Base-by-base conservation (phyloP, 2,329 filamentous ascomycete species). In the Neurospora sp. region DNA sequence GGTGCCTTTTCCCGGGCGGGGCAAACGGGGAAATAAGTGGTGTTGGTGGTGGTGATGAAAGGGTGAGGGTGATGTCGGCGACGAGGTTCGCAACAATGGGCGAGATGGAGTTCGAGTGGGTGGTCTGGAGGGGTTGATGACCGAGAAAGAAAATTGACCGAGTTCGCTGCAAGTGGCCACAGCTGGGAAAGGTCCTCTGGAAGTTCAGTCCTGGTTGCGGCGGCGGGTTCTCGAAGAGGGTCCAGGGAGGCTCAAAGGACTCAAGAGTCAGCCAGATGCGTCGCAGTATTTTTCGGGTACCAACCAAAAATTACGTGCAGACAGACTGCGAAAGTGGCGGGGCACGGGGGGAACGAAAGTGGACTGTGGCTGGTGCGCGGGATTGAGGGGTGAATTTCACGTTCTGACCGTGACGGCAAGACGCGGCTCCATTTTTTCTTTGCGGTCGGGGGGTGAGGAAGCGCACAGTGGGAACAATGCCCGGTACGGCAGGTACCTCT, bases 311-410 rank as follows among this genome's bases (percentile, higher is more conserved):
- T 74, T 71, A 69, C 67, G 70, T 72, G 71, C 70, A 68, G 69
- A 36, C 17, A 66, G 28, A 17, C 23, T 62, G 52, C 52, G 15
- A 62, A 62, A 67, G 36, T 67, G 66, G 33, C 66, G 66, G 19
- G 33, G 38, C 66, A 68, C 67, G 17, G 43, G 17, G 33, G 19
- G 11, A 39, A 66, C 66, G 70, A 71, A 69, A 67, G 73, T 72
- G 71, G 74, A 72, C 70, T 74, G 73, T 75, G 74, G 74, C 74
- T 73, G 67, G 73, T 76, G 74, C 70, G 58, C 19, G 15, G 67
- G 42, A 58, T 39, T 58, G 43, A 28, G 67, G n/a, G 19, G 36
- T 28, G 28, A 28, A 19, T 42, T 40, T 66, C 33, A 67, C 38
- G 36, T 62, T 66, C 68, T 66, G 10, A 40, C 39, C 19, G 40